A percentile compares a stretch with the other conserved stretches of the same genome.
These are phyloP conservation scores for Filosporella fistucella DNA, from an alignment of 495 filamentous ascomycete genomes.

Conservation along the genomic window DNA sequence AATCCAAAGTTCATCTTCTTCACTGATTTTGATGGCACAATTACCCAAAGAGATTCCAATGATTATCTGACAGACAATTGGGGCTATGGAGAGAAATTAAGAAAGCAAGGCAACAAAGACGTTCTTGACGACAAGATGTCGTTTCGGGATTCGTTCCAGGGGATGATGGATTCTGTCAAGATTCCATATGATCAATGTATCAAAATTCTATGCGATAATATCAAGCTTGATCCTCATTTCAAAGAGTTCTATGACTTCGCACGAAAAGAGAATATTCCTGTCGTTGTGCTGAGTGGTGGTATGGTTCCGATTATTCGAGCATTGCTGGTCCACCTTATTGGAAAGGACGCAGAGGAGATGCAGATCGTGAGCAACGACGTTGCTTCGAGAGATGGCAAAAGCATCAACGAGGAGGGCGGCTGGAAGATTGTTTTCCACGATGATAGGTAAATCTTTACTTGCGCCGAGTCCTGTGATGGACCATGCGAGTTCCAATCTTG, in stretches of 20 bases:
- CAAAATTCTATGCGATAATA: slow-evolving; percentile 67
- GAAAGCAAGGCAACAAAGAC: slow-evolving; percentile 62
- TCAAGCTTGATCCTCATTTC: slow-evolving; percentile 84
- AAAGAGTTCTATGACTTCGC: slow-evolving; percentile 81
- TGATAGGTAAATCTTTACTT: slow-evolving; percentile 52
- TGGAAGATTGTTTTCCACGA: slow-evolving; percentile 90
- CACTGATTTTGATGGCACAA: slow-evolving; percentile 96
- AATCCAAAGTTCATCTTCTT: slow-evolving; percentile 89
- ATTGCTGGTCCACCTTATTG: slow-evolving; percentile 72
- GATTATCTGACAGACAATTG: slow-evolving; percentile 93
- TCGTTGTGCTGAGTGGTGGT: slow-evolving; percentile 84
- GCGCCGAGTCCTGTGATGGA: too few species aligned
- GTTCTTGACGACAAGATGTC: slow-evolving; percentile 60
- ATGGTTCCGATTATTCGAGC: slow-evolving; percentile 91
- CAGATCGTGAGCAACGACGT: slow-evolving; percentile 85
- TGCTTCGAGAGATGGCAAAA: slow-evolving; percentile 59
- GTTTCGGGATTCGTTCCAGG: slow-evolving; percentile 82
- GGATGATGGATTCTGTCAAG: slow-evolving; percentile 80
- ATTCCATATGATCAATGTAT: slow-evolving; percentile 80
- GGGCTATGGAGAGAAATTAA: slow-evolving; percentile 67
- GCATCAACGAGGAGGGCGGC: slow-evolving; percentile 69
- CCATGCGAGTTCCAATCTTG: background rate
- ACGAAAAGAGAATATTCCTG: slow-evolving; percentile 74
- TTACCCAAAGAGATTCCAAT: slow-evolving; percentile 89
- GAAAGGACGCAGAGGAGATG: slow-evolving; percentile 65